A percentile compares a stretch with the other conserved stretches of the same genome.
Evolutionary conservation across 345 rosid genomes (phyloP).

Genomic region (Garcia nutans): DNA sequence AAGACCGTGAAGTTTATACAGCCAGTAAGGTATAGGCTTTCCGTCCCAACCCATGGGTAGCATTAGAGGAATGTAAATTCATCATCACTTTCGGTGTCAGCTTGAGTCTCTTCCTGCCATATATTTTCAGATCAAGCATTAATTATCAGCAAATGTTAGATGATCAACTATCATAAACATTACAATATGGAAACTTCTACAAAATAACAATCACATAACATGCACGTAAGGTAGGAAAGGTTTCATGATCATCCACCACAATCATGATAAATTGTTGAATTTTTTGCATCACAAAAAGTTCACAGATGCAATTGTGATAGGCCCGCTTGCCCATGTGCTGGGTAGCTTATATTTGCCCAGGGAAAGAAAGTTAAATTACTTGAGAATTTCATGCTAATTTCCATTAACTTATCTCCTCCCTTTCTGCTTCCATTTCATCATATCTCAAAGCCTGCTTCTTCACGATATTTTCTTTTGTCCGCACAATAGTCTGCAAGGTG

Average conservation of each 20-base stretch:
- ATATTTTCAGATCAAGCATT: conserved; percentile 15
- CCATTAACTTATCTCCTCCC: conserved; percentile 61
- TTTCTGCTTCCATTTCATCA: conserved; percentile 97
- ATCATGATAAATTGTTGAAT: not conserved
- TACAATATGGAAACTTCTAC: not conserved
- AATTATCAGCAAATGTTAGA: not conserved
- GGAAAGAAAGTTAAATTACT: not conserved
- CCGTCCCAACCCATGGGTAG: conserved; percentile 99
- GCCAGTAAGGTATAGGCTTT: conserved; percentile 99
- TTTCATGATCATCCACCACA: not conserved
- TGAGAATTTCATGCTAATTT: not conserved
- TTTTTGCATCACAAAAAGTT: not conserved
- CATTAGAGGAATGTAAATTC: conserved; percentile 94
- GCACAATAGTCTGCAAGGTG: conserved; percentile 54
- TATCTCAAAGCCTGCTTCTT: conserved; percentile 95
- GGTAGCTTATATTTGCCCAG: not conserved
- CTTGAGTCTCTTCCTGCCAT: conserved; percentile 81
- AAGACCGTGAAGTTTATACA: conserved; percentile 97
- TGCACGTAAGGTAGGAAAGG: not conserved
- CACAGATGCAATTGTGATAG: not conserved
- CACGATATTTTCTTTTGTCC: conserved; percentile 76
- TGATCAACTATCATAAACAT: not conserved
- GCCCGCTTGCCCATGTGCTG: not conserved
- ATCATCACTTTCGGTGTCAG: conserved; percentile 95
- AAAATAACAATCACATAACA: not conserved